Conservation (phyloP, 1,284 basidiomycete species). For the Ganoderma boninense region DNA sequence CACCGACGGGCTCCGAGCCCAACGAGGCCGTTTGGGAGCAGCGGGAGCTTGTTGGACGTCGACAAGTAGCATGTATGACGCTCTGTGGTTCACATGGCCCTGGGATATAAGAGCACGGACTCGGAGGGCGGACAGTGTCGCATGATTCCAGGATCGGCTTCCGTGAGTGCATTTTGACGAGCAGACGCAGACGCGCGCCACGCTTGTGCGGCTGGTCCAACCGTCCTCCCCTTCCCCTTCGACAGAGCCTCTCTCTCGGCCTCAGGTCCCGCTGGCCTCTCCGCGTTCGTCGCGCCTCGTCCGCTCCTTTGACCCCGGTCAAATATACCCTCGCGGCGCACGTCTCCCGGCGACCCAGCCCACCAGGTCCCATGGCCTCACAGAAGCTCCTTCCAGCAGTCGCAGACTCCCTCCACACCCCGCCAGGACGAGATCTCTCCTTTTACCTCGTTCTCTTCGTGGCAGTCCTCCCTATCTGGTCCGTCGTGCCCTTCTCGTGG, state of each 20-base stretch:
- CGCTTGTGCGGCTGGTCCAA: not conserved
- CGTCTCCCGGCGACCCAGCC: constrained; percentile 20
- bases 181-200: no score
- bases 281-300: constrained; percentile 17
- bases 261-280: not conserved
- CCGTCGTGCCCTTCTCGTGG: constrained; percentile 76
- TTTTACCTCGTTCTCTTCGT: constrained; percentile 69
- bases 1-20: constrained; percentile 1
- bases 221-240: not conserved
- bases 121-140: not conserved
- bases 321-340: constrained; percentile 15
- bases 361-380: constrained; percentile 27
- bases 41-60: constrained; percentile 3
- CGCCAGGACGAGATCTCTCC: constrained; percentile 50
- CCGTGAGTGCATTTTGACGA: not conserved
- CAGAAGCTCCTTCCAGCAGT: constrained; percentile 37
- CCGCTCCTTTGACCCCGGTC: constrained; percentile 19
- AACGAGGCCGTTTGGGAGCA: not conserved
- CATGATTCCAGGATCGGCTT: not conserved
- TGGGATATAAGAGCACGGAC: not conserved
- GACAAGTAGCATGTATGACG: not conserved
- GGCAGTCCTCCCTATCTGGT: constrained; percentile 76
- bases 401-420: constrained; percentile 40
- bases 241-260: not conserved
- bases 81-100: not conserved